Percentiles rank a stretch among this genome's conserved stretches.
phyloP scores from a whole-genome alignment of 768 basidiomycete species.

The Mycena rosella region DNA sequence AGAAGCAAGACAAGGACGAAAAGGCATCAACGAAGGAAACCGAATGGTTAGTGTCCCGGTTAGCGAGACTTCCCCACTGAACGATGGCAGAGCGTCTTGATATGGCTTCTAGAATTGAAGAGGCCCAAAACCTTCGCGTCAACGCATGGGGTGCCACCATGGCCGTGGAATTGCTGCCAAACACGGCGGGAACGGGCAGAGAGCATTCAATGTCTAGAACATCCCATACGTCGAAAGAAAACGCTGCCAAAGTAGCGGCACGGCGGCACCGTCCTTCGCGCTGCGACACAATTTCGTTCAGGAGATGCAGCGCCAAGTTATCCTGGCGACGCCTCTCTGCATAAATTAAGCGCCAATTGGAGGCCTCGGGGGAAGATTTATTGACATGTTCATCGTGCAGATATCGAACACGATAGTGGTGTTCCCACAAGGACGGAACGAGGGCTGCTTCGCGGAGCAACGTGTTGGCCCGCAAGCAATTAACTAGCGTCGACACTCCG shows the following conservation, averaged over 20 bases:
- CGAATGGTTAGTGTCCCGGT: conserved; percentile 44
- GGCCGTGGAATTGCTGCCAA: conserved; percentile 21
- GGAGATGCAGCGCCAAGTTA: conserved; percentile 50
- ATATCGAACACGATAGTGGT: conserved; percentile 66
- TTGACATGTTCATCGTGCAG: conserved; percentile 50
- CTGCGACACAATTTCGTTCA: conserved; percentile 56
- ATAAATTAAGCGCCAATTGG: conserved; percentile 65
- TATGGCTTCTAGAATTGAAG: conserved; percentile 57
- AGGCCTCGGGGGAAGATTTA: conserved; percentile 51
- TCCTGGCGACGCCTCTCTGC: conserved; percentile 60
- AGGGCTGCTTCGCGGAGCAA: conserved; percentile 60
- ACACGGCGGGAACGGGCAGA: conserved; percentile 49
- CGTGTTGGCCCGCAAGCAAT: conserved; percentile 54
- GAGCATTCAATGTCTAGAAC: conserved; percentile 56
- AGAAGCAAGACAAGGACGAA: conserved; percentile 66
- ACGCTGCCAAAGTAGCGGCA: conserved; percentile 54
- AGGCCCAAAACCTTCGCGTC: conserved; percentile 66
- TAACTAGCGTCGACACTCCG: conserved; percentile 47
- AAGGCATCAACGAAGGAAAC: conserved; percentile 48
- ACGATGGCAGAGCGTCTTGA: conserved; percentile 55
- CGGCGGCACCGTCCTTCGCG: conserved; percentile 53
- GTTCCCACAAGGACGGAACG: conserved; percentile 60
- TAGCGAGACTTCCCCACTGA: conserved; percentile 55
- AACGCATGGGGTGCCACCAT: conserved; percentile 45
- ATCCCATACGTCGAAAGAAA: conserved; percentile 70